Percentiles rank a stretch among this genome's conserved stretches.
Evolutionary conservation across 495 filamentous ascomycete genomes (phyloP).

Genomic region (Venustampulla echinocandica): DNA sequence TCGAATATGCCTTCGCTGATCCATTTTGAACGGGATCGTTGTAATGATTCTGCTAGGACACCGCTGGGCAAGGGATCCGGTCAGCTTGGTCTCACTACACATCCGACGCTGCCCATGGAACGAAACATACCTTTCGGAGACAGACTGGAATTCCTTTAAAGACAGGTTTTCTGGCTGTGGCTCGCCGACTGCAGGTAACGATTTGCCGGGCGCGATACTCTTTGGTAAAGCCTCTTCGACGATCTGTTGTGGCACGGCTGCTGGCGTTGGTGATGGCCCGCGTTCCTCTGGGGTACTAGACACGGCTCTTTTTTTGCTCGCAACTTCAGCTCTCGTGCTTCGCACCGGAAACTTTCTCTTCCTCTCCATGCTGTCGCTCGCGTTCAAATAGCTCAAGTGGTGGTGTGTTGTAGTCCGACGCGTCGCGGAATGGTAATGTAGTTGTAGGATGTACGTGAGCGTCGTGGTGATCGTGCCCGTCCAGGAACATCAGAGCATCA

Average conservation of each 20-base stretch:
- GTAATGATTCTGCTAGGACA: constrained; percentile 72
- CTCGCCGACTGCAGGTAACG: constrained; percentile 62
- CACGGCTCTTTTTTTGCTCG: constrained; percentile 39
- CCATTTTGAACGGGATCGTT: constrained; percentile 84
- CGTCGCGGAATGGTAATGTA: constrained; percentile 9
- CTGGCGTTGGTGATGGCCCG: constrained; percentile 25
- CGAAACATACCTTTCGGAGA: constrained; percentile 64
- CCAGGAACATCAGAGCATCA: constrained; percentile 5
- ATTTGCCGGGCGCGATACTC: constrained; percentile 51
- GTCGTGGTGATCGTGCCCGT: neutral
- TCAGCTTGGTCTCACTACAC: too few relatives aligned
- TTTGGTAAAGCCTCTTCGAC: constrained; percentile 55
- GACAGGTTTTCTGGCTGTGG: constrained; percentile 59
- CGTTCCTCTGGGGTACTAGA: constrained; percentile 29
- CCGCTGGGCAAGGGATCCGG: constrained; percentile 57
- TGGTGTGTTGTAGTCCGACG: constrained; percentile 11
- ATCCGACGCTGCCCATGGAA: neutral
- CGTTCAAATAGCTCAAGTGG: neutral
- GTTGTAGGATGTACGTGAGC: constrained; percentile 2
- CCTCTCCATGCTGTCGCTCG: constrained; percentile 36
- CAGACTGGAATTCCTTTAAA: constrained; percentile 65
- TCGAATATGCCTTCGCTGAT: constrained; percentile 71
- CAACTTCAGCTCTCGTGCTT: constrained; percentile 41
- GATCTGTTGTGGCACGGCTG: constrained; percentile 26
- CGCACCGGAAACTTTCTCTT: constrained; percentile 49